These are phyloP conservation scores for Neocatenulostroma microsporum DNA, from an alignment of 2,329 filamentous ascomycete species.

Conservation along the genomic window DNA sequence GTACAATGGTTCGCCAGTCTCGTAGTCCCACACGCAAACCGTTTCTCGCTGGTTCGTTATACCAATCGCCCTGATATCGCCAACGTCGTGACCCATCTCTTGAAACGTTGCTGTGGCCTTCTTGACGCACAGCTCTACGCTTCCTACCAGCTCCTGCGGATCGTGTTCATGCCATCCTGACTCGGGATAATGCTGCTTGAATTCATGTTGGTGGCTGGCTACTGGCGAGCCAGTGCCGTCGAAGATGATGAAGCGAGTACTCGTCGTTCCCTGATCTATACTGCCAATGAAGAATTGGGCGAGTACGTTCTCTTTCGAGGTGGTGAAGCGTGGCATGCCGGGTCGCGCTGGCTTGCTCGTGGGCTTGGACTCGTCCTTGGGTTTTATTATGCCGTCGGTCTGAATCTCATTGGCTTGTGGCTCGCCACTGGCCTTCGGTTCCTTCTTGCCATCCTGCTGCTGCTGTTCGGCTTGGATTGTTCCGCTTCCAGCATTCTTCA, in stretches of 20 bases:
- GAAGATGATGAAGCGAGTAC: slow-evolving; percentile 84
- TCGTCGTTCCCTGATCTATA: slow-evolving; percentile 87
- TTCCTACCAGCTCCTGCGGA: slow-evolving; percentile 62
- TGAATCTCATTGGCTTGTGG: no score
- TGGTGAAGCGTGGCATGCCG: slow-evolving; percentile 26
- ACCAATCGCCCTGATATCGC: slow-evolving; percentile 66
- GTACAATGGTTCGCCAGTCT: slow-evolving; percentile 68
- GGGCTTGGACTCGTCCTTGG: no score
- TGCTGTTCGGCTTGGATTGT: no score
- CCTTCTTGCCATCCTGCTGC: no score
- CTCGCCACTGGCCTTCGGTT: no score
- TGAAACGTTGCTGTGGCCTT: slow-evolving; percentile 63
- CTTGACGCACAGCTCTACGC: slow-evolving; percentile 69
- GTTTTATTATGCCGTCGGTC: no score
- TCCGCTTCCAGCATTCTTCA: no score
- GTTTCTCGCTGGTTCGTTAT: slow-evolving; percentile 88
- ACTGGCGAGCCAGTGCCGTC: slow-evolving; percentile 69
- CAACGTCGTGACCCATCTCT: slow-evolving; percentile 55
- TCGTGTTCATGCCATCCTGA: slow-evolving; percentile 68
- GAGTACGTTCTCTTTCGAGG: slow-evolving; percentile 28
- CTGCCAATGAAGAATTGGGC: slow-evolving; percentile 58
- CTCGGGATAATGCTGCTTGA: slow-evolving; percentile 62
- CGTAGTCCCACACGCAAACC: slow-evolving; percentile 73
- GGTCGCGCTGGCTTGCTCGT: slow-evolving; percentile 12
- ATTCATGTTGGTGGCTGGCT: slow-evolving; percentile 78